Evolutionary conservation across 2,329 filamentous ascomycete species (phyloP), one percentile per base, ranked within the genome.

Genomic region (Colletotrichum tofieldiae): DNA sequence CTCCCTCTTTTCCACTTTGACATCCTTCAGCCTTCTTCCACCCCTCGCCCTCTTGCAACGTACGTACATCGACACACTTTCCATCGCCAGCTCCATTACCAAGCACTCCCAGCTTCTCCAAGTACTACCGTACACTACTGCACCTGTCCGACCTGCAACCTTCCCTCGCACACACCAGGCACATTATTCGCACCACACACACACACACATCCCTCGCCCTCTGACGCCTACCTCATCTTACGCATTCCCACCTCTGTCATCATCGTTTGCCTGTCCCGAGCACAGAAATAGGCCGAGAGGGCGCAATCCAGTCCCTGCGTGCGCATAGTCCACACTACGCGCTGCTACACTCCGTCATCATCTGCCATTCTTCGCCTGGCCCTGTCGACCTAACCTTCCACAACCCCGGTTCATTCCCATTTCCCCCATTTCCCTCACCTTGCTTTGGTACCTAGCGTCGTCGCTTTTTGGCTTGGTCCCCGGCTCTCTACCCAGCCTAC

Each of bases 171-270:
- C 23, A 18, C 37, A 37, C 56, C 32, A 26, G 37, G 20, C 43
- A 52, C 60, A 52, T 35, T 32, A 14, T n/a, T n/a, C 18, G 3
- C 32, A 20, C 29, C 20, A 26, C 29, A 26, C 49, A 52, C 14
- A n/a, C 49, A 32, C 49, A 18, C 64, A 52, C 16, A 5, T 39
- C 20, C 35, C 35, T 55, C 37, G 49, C 47, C 43, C n/a, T n/a
- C 51, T 32, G 35, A 60, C 11, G 43, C 64, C 37, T 35, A 45
- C 64, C 68, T 56, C 65, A 55, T 60, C 59, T 52, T 45, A 63
- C 52, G 18, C 20, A 23, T 64, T 45, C 58, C 65, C 58, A 68
- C 58, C 49, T 69, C 59, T 69, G 65, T 72, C 69, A 72, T 72
- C 69, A 69, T 72, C 54, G 41, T 18, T 14, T 47, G 43, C 43